Conservation (phyloP, 1,139 yeast species). For the Meyerozyma carpophila region DNA sequence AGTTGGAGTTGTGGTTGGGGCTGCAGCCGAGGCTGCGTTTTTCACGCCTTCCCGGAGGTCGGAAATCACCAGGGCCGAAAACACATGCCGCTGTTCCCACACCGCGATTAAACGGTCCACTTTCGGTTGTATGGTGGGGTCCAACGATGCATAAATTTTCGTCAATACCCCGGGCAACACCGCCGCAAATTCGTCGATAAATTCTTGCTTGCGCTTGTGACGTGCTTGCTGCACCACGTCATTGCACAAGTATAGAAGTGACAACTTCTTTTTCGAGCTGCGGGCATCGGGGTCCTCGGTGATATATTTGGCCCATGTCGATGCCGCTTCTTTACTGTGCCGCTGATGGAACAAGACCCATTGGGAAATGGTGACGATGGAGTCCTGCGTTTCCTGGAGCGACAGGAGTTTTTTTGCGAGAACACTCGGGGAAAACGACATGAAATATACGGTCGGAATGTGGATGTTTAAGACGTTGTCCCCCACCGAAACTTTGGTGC, state of each 20-base stretch:
- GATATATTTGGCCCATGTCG: constrained; percentile 53
- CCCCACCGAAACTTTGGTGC: too few relatives aligned
- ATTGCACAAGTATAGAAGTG: constrained; percentile 68
- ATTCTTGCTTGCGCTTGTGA: constrained; percentile 57
- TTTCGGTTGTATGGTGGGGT: constrained; percentile 43
- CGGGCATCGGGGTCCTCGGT: constrained; percentile 8
- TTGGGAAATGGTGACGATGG: constrained; percentile 77
- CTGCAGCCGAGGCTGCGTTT: constrained; percentile 6
- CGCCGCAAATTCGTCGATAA: constrained; percentile 51
- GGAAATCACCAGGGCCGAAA: constrained; percentile 36
- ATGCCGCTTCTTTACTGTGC: constrained; percentile 54
- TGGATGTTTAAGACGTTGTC: too few relatives aligned
- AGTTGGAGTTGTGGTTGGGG: too few relatives aligned
- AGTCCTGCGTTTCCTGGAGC: constrained; percentile 74
- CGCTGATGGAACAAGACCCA: constrained; percentile 82
- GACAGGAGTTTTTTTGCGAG: constrained; percentile 53
- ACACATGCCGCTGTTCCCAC: constrained; percentile 69
- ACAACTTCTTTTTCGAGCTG: constrained; percentile 27
- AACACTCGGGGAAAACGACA: constrained; percentile 60
- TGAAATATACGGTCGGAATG: constrained; percentile 11
- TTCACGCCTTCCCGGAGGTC: constrained; percentile 33
- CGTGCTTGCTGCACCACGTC: constrained; percentile 82
- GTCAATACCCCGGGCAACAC: constrained; percentile 37
- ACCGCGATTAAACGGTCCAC: constrained; percentile 63
- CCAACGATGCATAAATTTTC: constrained; percentile 27